phyloP scores from a whole-genome alignment of 345 rosid species.

The Psidium friedrichsthalianum region DNA sequence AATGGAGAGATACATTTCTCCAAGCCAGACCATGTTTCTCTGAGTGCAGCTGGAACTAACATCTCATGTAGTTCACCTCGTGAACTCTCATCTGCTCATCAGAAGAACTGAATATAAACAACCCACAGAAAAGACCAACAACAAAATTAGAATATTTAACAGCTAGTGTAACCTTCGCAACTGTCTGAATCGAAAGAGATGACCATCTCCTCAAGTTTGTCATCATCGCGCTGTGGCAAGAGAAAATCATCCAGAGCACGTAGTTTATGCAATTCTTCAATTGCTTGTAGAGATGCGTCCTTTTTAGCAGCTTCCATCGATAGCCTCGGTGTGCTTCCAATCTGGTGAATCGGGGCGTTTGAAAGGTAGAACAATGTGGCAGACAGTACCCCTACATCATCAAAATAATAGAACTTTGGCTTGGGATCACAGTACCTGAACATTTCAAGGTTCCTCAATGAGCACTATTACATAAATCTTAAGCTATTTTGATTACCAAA shows the following conservation, averaged over 20 bases:
- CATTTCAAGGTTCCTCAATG: slow-evolving; percentile 2
- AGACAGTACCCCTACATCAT: slow-evolving; percentile 70
- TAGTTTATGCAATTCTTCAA: slow-evolving; percentile 65
- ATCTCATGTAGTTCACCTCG: slow-evolving; percentile 68
- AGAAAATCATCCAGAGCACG: slow-evolving; percentile 67
- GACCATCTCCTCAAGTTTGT: slow-evolving; percentile 24
- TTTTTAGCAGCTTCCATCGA: slow-evolving; percentile 72
- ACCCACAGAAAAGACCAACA: neutral
- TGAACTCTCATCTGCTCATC: slow-evolving; percentile 37
- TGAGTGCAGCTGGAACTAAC: slow-evolving; percentile 54
- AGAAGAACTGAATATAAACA: slow-evolving; percentile 4
- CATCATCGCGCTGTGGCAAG: slow-evolving; percentile 34
- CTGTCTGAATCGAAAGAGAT: slow-evolving; percentile 20
- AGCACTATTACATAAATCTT: neutral
- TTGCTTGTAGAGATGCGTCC: slow-evolving; percentile 75
- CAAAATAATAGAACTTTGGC: slow-evolving; percentile 60
- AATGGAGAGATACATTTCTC: slow-evolving; percentile 23
- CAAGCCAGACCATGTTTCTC: slow-evolving; percentile 38
- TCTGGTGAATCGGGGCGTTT: slow-evolving; percentile 66
- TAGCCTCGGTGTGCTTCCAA: slow-evolving; percentile 43
- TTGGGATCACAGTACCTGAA: slow-evolving; percentile 72
- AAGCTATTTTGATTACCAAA: neutral
- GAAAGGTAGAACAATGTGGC: slow-evolving; percentile 63
- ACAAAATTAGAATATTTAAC: neutral
- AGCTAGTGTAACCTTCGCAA: slow-evolving; percentile 36